Conservation (phyloP, 306 rosid genomes). For the Hippophae rhamnoides region DNA sequence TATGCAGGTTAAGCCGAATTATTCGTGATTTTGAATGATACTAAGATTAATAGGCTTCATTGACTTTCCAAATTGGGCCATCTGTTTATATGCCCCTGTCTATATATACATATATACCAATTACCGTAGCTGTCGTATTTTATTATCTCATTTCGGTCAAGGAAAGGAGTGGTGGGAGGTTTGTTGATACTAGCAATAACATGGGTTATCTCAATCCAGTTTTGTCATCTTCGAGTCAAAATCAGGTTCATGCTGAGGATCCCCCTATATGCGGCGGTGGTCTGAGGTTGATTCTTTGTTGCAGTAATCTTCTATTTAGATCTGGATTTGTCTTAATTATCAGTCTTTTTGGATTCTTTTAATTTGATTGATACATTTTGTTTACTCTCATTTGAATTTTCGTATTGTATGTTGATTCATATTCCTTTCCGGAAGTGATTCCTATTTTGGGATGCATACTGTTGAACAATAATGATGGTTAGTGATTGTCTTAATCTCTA, state of each 20-base stretch:
- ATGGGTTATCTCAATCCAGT: slow-evolving; percentile 89
- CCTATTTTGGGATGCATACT: background rate
- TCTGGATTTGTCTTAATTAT: slow-evolving; percentile 11
- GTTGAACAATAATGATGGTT: background rate
- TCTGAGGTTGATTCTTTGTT: slow-evolving; percentile 44
- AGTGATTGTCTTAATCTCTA: too few species aligned
- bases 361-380: background rate
- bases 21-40: slow-evolving; percentile 20
- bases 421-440: background rate
- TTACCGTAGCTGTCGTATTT: slow-evolving; percentile 22
- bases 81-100: background rate
- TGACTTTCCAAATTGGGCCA: slow-evolving; percentile 31
- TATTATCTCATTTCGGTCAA: slow-evolving; percentile 25
- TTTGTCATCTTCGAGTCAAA: slow-evolving; percentile 60
- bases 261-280: slow-evolving; percentile 85
- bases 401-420: background rate
- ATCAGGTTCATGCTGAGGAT: slow-evolving; percentile 60
- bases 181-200: slow-evolving; percentile 36
- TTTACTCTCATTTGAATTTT: background rate
- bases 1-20: slow-evolving; percentile 39
- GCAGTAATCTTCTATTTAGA: slow-evolving; percentile 15
- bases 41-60: slow-evolving; percentile 27
- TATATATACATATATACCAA: slow-evolving; percentile 16
- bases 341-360: slow-evolving; percentile 10
- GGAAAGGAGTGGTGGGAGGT: slow-evolving; percentile 26